A percentile compares a stretch with the other conserved stretches of the same genome.
Conservation (phyloP, 75 land plant genomes). For the Larix kaempferi region DNA sequence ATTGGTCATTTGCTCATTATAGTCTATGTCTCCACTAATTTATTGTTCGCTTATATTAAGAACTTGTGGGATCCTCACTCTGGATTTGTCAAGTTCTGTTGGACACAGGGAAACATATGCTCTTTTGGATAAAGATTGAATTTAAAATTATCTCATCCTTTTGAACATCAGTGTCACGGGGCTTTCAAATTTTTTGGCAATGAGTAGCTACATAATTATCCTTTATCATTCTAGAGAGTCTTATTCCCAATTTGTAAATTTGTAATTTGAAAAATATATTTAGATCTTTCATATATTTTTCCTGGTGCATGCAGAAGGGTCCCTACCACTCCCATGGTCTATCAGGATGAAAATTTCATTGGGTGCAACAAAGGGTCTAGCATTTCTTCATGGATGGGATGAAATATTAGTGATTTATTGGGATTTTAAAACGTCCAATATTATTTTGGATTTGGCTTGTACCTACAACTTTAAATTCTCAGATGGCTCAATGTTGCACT, state of each 20-base stretch:
- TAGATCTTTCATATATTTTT: slow-evolving; percentile 2
- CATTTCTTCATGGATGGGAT: slow-evolving; percentile 58
- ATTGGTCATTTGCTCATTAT: too few species aligned
- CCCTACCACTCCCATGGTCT: slow-evolving; percentile 71
- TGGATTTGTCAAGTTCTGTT: background rate
- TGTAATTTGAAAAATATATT: background rate
- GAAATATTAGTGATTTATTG: slow-evolving; percentile 63
- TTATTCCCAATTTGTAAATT: background rate
- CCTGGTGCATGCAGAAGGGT: slow-evolving; percentile 33
- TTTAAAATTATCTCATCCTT: too few species aligned
- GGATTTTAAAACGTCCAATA: slow-evolving; percentile 77
- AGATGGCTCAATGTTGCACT: background rate
- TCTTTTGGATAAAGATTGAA: background rate
- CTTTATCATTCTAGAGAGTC: background rate
- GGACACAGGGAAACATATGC: background rate
- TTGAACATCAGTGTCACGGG: background rate
- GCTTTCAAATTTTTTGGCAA: background rate
- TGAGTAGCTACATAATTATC: background rate
- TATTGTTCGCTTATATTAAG: background rate
- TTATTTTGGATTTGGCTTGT: slow-evolving; percentile 62
- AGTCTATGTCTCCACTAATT: too few species aligned
- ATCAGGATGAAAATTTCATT: slow-evolving; percentile 68
- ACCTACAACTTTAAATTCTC: background rate
- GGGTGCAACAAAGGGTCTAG: slow-evolving; percentile 74
- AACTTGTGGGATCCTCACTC: background rate